Evolutionary conservation across 768 basidiomycete genomes (phyloP).

Genomic region (Leccinum barrowsii): DNA sequence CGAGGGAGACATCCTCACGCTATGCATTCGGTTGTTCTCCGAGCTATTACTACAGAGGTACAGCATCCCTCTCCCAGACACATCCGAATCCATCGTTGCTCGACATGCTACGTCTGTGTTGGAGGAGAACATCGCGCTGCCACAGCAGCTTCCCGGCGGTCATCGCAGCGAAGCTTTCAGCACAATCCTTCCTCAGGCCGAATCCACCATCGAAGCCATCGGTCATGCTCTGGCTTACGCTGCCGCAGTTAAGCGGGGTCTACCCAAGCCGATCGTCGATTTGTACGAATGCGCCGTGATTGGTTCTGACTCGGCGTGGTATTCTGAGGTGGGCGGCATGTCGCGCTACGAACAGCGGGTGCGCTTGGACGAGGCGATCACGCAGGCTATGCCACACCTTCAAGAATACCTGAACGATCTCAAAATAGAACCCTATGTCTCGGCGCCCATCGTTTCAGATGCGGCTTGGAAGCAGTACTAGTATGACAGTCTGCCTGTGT

Average conservation of each 20-base stretch:
- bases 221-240: slow-evolving; percentile 63
- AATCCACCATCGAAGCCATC: slow-evolving; percentile 53
- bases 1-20: slow-evolving; percentile 51
- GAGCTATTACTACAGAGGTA: slow-evolving; percentile 59
- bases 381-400: slow-evolving; percentile 28
- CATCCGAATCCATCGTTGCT: slow-evolving; percentile 49
- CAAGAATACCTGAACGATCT: slow-evolving; percentile 40
- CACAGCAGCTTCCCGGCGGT: slow-evolving; percentile 30
- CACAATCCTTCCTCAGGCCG: slow-evolving; percentile 54
- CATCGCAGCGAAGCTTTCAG: slow-evolving; percentile 38
- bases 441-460: slow-evolving; percentile 53
- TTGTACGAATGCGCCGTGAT: slow-evolving; percentile 44
- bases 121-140: slow-evolving; percentile 43
- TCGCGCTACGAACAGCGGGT: slow-evolving; percentile 41
- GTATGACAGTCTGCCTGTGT: slow-evolving; percentile 35
- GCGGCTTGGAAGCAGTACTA: slow-evolving; percentile 46
- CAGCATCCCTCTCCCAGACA: slow-evolving; percentile 42
- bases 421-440: slow-evolving; percentile 47
- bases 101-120: slow-evolving; percentile 45
- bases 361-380: slow-evolving; percentile 41
- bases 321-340: neutral
- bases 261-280: slow-evolving; percentile 50
- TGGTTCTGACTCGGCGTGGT: slow-evolving; percentile 12
- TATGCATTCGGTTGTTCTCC: slow-evolving; percentile 54
- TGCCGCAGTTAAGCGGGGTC: slow-evolving; percentile 40